phyloP scores from a whole-genome alignment of 345 rosid species.

The Garcia nutans region DNA sequence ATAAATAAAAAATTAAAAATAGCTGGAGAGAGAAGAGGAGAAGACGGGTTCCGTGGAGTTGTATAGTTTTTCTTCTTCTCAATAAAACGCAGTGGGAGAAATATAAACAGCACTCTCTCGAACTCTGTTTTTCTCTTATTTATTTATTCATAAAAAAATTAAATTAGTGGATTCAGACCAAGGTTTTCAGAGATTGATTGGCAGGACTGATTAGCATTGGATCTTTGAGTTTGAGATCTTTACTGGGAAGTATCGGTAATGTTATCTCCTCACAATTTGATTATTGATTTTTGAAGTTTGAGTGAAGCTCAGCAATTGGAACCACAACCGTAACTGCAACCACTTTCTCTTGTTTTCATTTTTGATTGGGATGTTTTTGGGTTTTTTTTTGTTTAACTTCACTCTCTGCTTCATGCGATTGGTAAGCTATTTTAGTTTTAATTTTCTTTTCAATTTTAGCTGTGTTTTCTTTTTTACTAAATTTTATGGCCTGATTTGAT shows the following conservation, averaged over 20 bases:
- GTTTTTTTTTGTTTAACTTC: background rate
- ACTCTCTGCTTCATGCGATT: constrained; percentile 3
- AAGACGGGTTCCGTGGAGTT: background rate
- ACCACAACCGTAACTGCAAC: too few species aligned
- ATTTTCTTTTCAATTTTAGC: background rate
- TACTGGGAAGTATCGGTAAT: background rate
- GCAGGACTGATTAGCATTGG: constrained; percentile 1
- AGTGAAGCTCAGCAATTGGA: background rate
- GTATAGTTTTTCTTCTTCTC: background rate
- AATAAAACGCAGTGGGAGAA: background rate
- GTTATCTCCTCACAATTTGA: background rate
- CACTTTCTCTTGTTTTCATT: background rate
- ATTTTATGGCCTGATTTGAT: background rate
- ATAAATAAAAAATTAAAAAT: background rate
- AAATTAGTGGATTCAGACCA: background rate
- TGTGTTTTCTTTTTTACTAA: too few species aligned
- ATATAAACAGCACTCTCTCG: background rate
- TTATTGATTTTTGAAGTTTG: background rate
- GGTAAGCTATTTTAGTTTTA: background rate
- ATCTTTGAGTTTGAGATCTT: background rate
- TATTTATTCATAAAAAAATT: background rate
- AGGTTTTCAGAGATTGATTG: constrained; percentile 12
- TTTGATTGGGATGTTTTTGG: background rate
- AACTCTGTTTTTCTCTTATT: background rate
- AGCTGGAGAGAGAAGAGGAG: background rate